Base-by-base conservation (phyloP, 2,329 filamentous ascomycete genomes). In the Aspergillus brasiliensis region DNA sequence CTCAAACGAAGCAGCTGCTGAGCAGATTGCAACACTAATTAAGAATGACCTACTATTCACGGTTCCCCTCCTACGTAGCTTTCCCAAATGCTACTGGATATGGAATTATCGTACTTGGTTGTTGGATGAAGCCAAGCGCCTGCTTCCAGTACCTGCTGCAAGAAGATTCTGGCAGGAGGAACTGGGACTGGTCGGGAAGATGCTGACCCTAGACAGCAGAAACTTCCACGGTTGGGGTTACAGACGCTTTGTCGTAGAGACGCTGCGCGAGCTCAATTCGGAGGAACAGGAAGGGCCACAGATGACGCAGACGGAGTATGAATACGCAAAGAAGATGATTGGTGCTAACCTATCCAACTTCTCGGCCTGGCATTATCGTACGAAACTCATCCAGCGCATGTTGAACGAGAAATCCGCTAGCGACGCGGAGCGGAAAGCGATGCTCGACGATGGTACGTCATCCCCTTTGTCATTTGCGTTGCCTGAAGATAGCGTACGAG, bases 151-250 rank as follows among this genome's bases (percentile, higher is more conserved):
- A 1, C 59, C 79, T 0, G 72, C 80, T 15, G 86, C 91, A 2
- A 83, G 84, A 21, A 77, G 82, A 40, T 81, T 97, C 52, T 99
- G 95, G 95, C 82, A 89, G 68, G 87, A 89, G 63, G 95, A 99
- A 75, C 84, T 99, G 17, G 87, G 82, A 0, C 81, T 98, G 8
- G 91, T 92, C 19, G 85, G 87, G 61, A 96, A 96, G 78, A 97
- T 99, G 93, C 83, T 99, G 48, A 85, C 82, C 59, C 86, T 88
- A 55, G 95, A 99, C 76, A 89, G 85, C 63, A 87, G 95, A 53
- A 99, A 99, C 73, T 99, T 97, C 73, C 95, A 98, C 73, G 95
- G 94, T 31, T 99, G 95, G 95, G 88, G 89, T 46, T 99, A 99
- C 75, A 84, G 95, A 55, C 87, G 92, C 49, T 85, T 87, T 56